Conservation (phyloP, 2,329 filamentous ascomycete genomes). For the Metarhizium brunneum region DNA sequence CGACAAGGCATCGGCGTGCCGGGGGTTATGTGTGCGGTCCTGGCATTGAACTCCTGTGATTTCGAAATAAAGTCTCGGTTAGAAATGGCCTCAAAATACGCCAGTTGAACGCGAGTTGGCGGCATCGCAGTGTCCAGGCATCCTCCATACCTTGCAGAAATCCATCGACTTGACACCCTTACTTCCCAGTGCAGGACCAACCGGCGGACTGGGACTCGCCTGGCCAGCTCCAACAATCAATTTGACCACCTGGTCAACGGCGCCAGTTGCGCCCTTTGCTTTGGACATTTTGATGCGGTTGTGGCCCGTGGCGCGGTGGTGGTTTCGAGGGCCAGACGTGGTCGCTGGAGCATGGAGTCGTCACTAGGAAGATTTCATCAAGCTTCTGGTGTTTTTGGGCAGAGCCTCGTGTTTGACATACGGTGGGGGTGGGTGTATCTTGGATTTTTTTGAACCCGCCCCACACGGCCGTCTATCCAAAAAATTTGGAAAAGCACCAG, state of each 20-base stretch:
- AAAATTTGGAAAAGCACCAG: not conserved
- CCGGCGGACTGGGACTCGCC: conserved; percentile 87
- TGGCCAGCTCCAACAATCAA: conserved; percentile 95
- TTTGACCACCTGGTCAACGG: conserved; percentile 74
- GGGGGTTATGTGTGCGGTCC: conserved; percentile 72
- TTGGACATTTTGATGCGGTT: conserved; percentile 41
- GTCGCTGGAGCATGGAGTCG: not conserved
- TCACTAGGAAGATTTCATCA: conserved; percentile 8
- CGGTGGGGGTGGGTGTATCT: conserved; percentile 1
- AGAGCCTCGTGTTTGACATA: not conserved
- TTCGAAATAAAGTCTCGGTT: not conserved
- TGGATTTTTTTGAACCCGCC: conserved; percentile 1
- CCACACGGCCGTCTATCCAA: conserved; percentile 3
- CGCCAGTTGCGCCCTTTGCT: conserved; percentile 28
- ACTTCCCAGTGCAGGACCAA: conserved; percentile 90
- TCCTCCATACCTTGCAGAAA: conserved; percentile 82
- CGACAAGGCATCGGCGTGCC: conserved; percentile 86
- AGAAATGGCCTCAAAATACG: conserved; percentile 7
- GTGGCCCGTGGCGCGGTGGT: conserved; percentile 7
- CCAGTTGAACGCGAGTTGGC: not conserved
- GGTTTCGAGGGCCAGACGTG: conserved; percentile 2
- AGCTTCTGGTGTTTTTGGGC: not conserved
- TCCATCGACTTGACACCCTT: conserved; percentile 99
- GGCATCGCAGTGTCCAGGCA: not conserved
- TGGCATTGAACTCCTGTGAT: conserved; percentile 85